These are phyloP conservation scores for Phytophthora pistaciae DNA, from an alignment of 352 stramenopile species.

Conservation along the genomic window DNA sequence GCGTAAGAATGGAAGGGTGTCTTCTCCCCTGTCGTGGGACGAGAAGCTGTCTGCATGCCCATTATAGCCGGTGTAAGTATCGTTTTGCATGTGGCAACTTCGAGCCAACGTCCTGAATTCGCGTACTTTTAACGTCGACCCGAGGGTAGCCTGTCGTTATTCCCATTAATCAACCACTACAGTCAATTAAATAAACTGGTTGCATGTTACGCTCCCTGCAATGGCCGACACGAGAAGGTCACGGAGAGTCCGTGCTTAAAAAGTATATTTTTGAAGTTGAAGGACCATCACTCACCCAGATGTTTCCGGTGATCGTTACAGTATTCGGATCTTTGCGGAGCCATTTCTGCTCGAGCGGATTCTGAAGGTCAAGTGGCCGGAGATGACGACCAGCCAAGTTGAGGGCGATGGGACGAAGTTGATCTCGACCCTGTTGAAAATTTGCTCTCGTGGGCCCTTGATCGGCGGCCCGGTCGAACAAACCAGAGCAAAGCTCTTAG, in stretches of 20 bases:
- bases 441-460: background rate
- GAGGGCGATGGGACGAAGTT: background rate
- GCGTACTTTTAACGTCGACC: constrained; percentile 3
- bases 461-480: background rate
- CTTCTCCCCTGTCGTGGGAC: background rate
- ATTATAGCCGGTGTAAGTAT: background rate
- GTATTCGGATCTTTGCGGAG: background rate
- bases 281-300: constrained; percentile 18
- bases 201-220: no score
- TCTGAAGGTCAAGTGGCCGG: background rate
- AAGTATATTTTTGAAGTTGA: background rate
- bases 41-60: no score
- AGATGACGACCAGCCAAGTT: background rate
- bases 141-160: background rate
- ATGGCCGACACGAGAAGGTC: no score
- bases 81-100: constrained; percentile 4
- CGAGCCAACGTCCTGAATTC: constrained; percentile 2
- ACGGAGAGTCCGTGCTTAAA: no score
- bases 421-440: background rate
- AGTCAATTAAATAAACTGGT: constrained; percentile 10
- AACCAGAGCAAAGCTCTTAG: background rate
- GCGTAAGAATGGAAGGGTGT: background rate
- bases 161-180: background rate
- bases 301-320: constrained; percentile 5
- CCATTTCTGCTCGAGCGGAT: background rate